These are phyloP conservation scores for Cyathus striatus DNA, from an alignment of 768 basidiomycete species.

Conservation along the genomic window DNA sequence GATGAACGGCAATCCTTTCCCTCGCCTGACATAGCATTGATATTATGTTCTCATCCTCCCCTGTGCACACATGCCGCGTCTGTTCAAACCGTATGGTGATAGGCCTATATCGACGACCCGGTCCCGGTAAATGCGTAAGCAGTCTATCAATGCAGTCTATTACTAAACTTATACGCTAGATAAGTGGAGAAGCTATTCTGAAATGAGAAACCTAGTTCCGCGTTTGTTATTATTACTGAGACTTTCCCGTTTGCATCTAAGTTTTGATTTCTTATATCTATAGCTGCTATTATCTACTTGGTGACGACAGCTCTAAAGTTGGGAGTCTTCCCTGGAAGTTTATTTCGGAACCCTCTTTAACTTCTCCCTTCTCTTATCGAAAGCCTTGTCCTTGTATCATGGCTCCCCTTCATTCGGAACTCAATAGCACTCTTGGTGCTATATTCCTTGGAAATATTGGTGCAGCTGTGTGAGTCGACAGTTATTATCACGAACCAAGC, in stretches of 20 bases:
- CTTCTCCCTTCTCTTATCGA: not conserved
- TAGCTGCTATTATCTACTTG: not conserved
- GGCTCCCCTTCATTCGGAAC: slow-evolving; percentile 5
- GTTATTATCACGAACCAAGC: not conserved
- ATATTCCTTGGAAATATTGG: slow-evolving; percentile 5
- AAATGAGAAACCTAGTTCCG: too few relatives aligned
- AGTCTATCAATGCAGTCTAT: too few relatives aligned
- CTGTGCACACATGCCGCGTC: too few relatives aligned
- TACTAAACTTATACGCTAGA: too few relatives aligned
- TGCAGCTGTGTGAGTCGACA: slow-evolving; percentile 2
- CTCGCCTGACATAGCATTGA: not conserved
- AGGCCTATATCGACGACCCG: too few relatives aligned
- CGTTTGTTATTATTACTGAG: too few relatives aligned
- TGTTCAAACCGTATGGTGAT: too few relatives aligned
- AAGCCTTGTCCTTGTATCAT: slow-evolving; percentile 2
- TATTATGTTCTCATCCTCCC: not conserved
- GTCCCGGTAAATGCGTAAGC: too few relatives aligned
- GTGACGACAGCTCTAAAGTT: not conserved
- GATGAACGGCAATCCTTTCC: not conserved
- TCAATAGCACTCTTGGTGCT: slow-evolving; percentile 3
- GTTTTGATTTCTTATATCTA: not conserved
- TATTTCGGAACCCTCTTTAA: not conserved
- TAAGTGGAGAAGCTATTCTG: too few relatives aligned
- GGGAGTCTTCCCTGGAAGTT: not conserved
- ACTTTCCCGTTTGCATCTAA: too few relatives aligned